A percentile compares a stretch with the other conserved stretches of the same genome.
Evolutionary conservation across 2,329 filamentous ascomycete genomes (phyloP).

Genomic region (Diatrype stigma): DNA sequence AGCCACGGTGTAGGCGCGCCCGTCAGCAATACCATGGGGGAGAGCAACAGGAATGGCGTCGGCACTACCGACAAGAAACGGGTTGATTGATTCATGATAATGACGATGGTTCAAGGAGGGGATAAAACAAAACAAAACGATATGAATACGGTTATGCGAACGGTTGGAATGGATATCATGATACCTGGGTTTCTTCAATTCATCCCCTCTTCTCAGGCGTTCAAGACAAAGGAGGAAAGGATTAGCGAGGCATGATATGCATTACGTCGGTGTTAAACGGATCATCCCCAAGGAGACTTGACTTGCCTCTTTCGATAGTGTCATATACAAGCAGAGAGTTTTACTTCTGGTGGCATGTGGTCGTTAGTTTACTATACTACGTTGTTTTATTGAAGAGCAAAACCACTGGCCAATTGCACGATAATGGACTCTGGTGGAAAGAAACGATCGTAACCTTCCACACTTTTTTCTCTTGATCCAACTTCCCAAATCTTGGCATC

Average conservation of each 20-base stretch:
- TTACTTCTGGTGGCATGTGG: too few species aligned
- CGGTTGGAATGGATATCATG: conserved; percentile 17
- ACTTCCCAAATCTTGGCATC: too few species aligned
- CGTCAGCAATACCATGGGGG: conserved; percentile 17
- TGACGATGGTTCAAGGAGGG: too few species aligned
- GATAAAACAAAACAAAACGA: conserved; percentile 11
- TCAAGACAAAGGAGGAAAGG: conserved; percentile 4
- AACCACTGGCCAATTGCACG: too few species aligned
- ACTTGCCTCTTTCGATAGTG: too few species aligned
- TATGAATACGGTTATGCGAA: conserved; percentile 5
- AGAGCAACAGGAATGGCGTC: conserved; percentile 23
- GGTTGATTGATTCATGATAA: conserved; percentile 22
- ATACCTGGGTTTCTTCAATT: conserved; percentile 16
- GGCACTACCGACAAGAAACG: conserved; percentile 28
- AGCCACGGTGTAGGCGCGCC: conserved; percentile 23
- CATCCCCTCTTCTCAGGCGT: conserved; percentile 13
- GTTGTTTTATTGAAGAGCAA: too few species aligned
- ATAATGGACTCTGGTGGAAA: too few species aligned
- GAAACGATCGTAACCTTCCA: too few species aligned
- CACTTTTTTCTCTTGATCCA: too few species aligned
- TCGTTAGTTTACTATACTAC: too few species aligned
- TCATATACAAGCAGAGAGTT: too few species aligned
- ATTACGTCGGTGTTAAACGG: neutral
- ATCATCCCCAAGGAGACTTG: too few species aligned
- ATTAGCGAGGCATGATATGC: conserved; percentile 9